Base-by-base conservation (phyloP, 2,329 filamentous ascomycete species). In the Lasiodiplodia sp. region DNA sequence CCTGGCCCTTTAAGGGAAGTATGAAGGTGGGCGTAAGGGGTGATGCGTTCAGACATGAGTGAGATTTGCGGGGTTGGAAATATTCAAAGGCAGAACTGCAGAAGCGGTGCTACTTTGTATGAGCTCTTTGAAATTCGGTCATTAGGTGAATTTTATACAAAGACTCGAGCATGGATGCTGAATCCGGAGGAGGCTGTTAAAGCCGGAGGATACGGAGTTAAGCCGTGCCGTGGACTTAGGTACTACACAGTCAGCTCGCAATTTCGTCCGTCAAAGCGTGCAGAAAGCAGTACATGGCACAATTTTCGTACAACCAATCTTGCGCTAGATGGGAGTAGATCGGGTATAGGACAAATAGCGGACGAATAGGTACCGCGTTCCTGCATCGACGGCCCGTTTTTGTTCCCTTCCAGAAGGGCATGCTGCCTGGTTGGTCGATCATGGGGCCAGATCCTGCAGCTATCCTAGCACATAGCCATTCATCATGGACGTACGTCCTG, bases 1-100 rank as follows among this genome's bases (percentile, higher is more conserved):
- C 80, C 80, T 1, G 80, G 76, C 0, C 80, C 81, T 51, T 74
- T 56, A 14, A 71, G 71, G 23, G 69, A 69, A 37, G 67, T 56
- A 56, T 74, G 72, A 31, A 64, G 70, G 14, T 58, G 67, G n/a
- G 71, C 71, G 58, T 75, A 75, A 18, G 40, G 58, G 23, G 58
- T 37, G 25, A 63, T 63, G 44, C 58, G 58, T 34, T 21, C 58
- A 34, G 44, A 31, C 57, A 62, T 62, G 38, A 11, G 28, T n/a
- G 31, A 23, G 10, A 4, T 40, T 21, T 14, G n/a, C 4, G 34
- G 10, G 14, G 21, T 6, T 34, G 56, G n/a, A 40, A 4, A 6
- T 34, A 34, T 34, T 34, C 10, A 18, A n/a, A 25, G 12, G 7
- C 8, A 8, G 16, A 7, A n/a, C 6, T 44, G 40, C 6, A 8